Evolutionary conservation across 495 filamentous ascomycete genomes (phyloP), one percentile per base, ranked within the genome.

Genomic region (Wilcoxina mikolae): DNA sequence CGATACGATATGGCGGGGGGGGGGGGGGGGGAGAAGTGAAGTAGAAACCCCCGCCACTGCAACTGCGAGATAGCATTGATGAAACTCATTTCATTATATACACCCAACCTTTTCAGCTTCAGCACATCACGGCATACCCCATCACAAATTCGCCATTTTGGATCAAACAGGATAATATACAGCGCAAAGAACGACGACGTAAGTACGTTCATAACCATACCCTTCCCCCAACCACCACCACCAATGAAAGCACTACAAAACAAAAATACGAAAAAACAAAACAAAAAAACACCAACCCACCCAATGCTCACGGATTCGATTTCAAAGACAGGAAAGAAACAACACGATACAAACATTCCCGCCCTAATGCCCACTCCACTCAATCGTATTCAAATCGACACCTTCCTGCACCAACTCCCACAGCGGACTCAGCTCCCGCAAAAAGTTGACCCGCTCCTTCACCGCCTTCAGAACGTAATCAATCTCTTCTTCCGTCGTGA

Each of bases 331-430:
- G 18, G 29, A 56, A 56, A 2, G 29, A 39, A 56, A 20, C 17
- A 27, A 24, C 15, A 4, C 3, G 20, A 23, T 18, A 9, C 17
- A 42, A 25, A 29, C 4, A 27, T 44, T 41, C 3, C 25, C 20
- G 35, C 17, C 9, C 29, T 63, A 95, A 68, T 95, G 93, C 71
- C 94, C 87, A 60, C 83, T 91, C 91, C 91, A 99, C 71, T 99
- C 81, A 66, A 99, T 99, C 50, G 85, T 94, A 69, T 90, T 87
- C 66, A 99, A 70, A 59, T 91, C 91, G 59, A 96, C 76, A 2
- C 91, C 91, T 69, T 96, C 93, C 70, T 99, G 93, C 11, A 99
- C 91, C 56, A 99, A 69, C 71, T 99, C 91, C 91, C 91, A 99
- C 59, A 99, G 70, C 50, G 91, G 91, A 68, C 87, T 95, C 66